Base-by-base conservation (phyloP, 2,329 filamentous ascomycete genomes). In the Byssoonygena ceratinophila region DNA sequence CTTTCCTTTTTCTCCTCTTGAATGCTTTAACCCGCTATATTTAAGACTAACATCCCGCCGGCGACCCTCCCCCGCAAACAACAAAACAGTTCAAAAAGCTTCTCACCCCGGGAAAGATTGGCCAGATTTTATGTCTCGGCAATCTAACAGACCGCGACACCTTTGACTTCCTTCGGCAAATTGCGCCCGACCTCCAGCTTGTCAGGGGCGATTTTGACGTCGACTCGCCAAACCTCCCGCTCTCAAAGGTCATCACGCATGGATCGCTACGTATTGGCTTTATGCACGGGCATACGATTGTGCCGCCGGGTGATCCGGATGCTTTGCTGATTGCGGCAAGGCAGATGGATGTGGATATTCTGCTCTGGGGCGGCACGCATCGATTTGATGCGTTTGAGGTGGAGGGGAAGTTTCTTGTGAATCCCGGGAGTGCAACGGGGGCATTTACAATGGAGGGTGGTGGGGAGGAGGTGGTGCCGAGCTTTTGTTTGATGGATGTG, bases 401-500 rank as follows among this genome's bases (percentile, higher is more conserved):
- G 73, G 82, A 85, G 64, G 82, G 82, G 36, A 81, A 83, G 61
- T 85, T 85, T 70, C 85, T 85, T 63, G 75, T 85, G 49, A 85
- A 84, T 60, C 82, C 82, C 0, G 82, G 82, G 25, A 82, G 78
- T 65, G 82, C 81, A 1, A 85, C 82, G 2, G 82, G 82, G 0
- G 82, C 82, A 1, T 77, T 82, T 68, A 79, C 77, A 11, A 74
- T 75, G 12, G 65, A 72, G 2, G 75, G 76, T 40, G 76, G 72
- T 29, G 78, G 85, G 64, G 85, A 86, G 64, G 85, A 91, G 52
- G 85, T 91, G 52, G 85, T 85, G 53, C 91, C 91, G 23, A 95
- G 89, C 67, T 96, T 97, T 70, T 95, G 92, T 65, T 72, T 97
- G 68, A 96, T 97, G 91, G 91, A 97, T 78, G 90, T 96, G 69